Evolutionary conservation across 116 monocot genomes (phyloP), one percentile per base, ranked within the genome.

Genomic region (Dioscorea cayenensis): DNA sequence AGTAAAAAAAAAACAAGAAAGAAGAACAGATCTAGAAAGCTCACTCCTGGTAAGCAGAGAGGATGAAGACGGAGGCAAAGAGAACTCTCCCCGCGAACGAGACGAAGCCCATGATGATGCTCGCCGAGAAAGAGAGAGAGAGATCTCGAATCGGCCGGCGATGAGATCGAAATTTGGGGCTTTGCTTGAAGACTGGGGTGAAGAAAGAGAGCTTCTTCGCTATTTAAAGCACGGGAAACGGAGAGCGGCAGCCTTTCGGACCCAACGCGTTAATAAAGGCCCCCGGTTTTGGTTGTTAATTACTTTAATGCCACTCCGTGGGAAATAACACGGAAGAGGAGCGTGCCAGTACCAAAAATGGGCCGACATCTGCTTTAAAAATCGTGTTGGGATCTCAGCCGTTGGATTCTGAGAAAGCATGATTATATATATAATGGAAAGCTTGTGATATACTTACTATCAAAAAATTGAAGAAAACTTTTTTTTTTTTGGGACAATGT

Each of bases 11-110:
- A n/a, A 43, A 43, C 36, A 67, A 22, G 6, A 48, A 7, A 17
- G 22, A 37, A 43, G 14, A 48, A 5, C 43, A 70, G 76, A 76
- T 69, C 63, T 63, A 72, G 68, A 66, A 7, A 76, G 69, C 80
- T 77, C 70, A 90, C 90, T 90, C 90, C 48, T 84, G 86, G 68
- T 82, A 84, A 2, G 90, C 86, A 51, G 90, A 86, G 60, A 90
- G 81, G 38, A 90, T 59, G 71, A 90, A 90, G 38, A 84, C 66
- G 60, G 90, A 84, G 52, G 82, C 84, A 71, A 90, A 90, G 65
- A 90, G 82, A 8, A 86, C 82, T 52, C 90, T 81, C 64, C 90
- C 90, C 10, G 77, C 77, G 64, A 90, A 86, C 25, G 86, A 79
- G 62, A 84, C 63, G 78, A 90, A 90, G 16, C 86, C 86, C 90